Evolutionary conservation across 805 yeast genomes (phyloP).

Genomic region (Suhomyces sp.): DNA sequence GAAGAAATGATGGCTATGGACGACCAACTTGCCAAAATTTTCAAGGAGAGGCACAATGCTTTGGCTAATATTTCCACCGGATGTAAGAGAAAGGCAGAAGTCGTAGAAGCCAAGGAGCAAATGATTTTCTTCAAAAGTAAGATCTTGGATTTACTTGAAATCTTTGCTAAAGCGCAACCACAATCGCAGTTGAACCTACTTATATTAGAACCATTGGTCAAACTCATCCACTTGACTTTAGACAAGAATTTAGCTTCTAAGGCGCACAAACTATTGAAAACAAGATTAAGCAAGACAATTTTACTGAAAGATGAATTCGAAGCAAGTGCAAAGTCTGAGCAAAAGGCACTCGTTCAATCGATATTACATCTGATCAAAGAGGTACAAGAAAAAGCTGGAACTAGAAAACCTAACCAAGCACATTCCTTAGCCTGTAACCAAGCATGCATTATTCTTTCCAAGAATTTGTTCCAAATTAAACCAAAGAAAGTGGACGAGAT

Average conservation of each 20-base stretch:
- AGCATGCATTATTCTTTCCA: slow-evolving; percentile 63
- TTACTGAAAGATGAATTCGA: slow-evolving; percentile 22
- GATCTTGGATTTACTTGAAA: slow-evolving; percentile 72
- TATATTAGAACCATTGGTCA: slow-evolving; percentile 55
- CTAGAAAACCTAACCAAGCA: slow-evolving; percentile 46
- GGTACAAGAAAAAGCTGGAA: slow-evolving; percentile 44
- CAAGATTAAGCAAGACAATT: slow-evolving; percentile 53
- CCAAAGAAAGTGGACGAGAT: slow-evolving; percentile 41
- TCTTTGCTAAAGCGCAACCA: slow-evolving; percentile 50
- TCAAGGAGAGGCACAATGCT: slow-evolving; percentile 76
- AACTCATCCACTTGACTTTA: slow-evolving; percentile 62
- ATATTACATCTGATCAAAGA: slow-evolving; percentile 32
- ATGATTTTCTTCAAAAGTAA: slow-evolving; percentile 77
- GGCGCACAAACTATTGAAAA: slow-evolving; percentile 69
- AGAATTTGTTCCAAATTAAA: slow-evolving; percentile 45
- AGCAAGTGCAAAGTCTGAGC: slow-evolving; percentile 15
- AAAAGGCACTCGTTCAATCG: neutral
- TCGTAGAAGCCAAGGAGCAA: slow-evolving; percentile 74
- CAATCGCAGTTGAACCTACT: slow-evolving; percentile 40
- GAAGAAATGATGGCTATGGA: slow-evolving; percentile 96
- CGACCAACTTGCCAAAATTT: slow-evolving; percentile 75
- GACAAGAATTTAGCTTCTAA: slow-evolving; percentile 72
- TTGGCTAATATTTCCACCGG: slow-evolving; percentile 52
- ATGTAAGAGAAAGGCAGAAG: slow-evolving; percentile 68
- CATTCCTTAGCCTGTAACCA: slow-evolving; percentile 61